Evolutionary conservation across 805 yeast genomes (phyloP).

Genomic region (Ogataea methanolica): DNA sequence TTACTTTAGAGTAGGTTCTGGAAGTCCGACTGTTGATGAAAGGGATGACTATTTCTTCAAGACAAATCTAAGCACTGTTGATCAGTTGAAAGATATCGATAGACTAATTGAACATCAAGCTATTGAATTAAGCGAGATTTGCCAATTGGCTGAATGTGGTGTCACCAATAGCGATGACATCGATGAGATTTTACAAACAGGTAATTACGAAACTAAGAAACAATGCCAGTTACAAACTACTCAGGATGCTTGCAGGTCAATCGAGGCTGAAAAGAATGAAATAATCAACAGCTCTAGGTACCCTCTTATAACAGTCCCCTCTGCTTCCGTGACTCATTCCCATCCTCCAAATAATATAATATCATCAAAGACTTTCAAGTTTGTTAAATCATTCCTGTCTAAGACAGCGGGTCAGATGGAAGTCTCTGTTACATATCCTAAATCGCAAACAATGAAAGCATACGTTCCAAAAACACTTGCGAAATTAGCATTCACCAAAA

Average conservation of each 20-base stretch:
- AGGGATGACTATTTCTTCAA: slow-evolving; percentile 4
- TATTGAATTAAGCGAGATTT: slow-evolving; percentile 6
- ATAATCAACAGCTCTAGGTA: no score
- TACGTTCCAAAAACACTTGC: slow-evolving; percentile 2
- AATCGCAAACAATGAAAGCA: neutral
- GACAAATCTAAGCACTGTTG: slow-evolving; percentile 6
- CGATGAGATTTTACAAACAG: neutral
- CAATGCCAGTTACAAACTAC: no score
- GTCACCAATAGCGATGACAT: slow-evolving; percentile 6
- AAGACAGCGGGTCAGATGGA: slow-evolving; percentile 1
- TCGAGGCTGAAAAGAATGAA: no score
- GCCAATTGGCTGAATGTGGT: slow-evolving; percentile 5
- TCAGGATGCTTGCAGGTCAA: no score
- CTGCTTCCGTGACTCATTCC: no score
- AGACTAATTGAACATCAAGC: slow-evolving; percentile 1
- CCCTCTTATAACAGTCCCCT: no score
- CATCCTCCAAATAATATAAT: no score
- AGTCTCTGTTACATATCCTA: neutral
- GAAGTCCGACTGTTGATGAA: slow-evolving; percentile 3
- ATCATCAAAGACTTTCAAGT: neutral
- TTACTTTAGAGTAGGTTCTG: slow-evolving; percentile 17
- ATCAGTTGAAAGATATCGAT: slow-evolving; percentile 10
- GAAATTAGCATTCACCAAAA: no score
- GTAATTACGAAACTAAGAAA: neutral
- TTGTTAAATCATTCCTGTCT: slow-evolving; percentile 1